phyloP scores from a whole-genome alignment of 495 filamentous ascomycete species.

The Thermothielavioides terrestris region DNA sequence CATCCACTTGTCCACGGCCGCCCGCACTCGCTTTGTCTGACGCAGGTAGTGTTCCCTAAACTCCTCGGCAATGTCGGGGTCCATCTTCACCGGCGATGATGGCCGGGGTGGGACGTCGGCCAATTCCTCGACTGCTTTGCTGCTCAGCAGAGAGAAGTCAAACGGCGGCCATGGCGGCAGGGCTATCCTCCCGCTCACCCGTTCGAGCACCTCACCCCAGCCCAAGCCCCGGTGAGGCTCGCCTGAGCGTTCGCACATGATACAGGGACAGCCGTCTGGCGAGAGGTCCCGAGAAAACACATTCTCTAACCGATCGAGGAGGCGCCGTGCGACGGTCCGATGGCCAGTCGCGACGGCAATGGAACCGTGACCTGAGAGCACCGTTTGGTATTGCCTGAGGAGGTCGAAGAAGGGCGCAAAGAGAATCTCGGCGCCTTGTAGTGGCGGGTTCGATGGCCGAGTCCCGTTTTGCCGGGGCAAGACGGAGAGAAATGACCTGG shows the following conservation, averaged over 20 bases:
- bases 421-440: constrained; percentile 53
- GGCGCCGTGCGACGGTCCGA: constrained; percentile 78
- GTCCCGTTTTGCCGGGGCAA: constrained; percentile 42
- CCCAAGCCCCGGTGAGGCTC: constrained; percentile 64
- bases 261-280: constrained; percentile 63
- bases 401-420: constrained; percentile 74
- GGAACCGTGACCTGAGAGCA: constrained; percentile 75
- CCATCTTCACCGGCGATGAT: constrained; percentile 67
- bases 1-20: constrained; percentile 80
- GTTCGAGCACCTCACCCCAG: constrained; percentile 94
- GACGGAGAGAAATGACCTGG: constrained; percentile 55
- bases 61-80: constrained; percentile 86
- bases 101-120: constrained; percentile 38
- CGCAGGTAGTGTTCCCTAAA: constrained; percentile 81
- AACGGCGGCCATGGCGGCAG: constrained; percentile 85
- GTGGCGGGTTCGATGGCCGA: constrained; percentile 42
- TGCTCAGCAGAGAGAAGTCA: constrained; percentile 56
- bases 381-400: constrained; percentile 74
- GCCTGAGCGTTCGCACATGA: constrained; percentile 60
- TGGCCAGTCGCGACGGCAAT: constrained; percentile 95
- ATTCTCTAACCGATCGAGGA: constrained; percentile 87
- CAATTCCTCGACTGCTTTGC: constrained; percentile 40
- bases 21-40: constrained; percentile 78
- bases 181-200: constrained; percentile 77
- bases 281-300: constrained; percentile 90